These are phyloP conservation scores for Huntiella savannae DNA, from an alignment of 2,329 filamentous ascomycete species.

Conservation along the genomic window DNA sequence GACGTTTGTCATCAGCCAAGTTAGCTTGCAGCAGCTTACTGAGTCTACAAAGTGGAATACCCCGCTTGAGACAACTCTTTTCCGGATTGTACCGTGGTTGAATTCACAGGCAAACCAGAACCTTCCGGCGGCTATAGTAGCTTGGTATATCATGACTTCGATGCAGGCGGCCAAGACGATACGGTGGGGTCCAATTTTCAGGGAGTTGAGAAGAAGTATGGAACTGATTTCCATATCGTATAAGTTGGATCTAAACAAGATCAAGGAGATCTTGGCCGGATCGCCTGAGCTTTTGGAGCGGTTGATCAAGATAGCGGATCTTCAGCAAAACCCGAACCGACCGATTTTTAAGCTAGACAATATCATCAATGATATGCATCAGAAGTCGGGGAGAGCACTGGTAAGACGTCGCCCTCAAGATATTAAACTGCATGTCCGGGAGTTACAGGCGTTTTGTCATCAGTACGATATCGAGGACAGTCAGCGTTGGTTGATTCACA, in stretches of 20 bases:
- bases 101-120: neutral
- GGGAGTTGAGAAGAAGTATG: neutral
- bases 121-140: slow-evolving; percentile 5
- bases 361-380: neutral
- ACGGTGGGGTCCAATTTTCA: neutral
- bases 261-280: neutral
- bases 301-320: neutral
- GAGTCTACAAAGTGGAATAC: no score
- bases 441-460: slow-evolving; percentile 6
- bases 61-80: slow-evolving; percentile 1
- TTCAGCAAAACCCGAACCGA: neutral
- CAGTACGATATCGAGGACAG: neutral
- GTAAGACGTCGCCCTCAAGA: neutral
- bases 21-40: no score
- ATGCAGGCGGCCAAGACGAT: neutral
- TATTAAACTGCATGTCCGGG: neutral
- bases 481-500: no score
- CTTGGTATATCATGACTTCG: slow-evolving; percentile 9
- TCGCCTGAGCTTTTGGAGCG: neutral
- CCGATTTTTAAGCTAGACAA: neutral
- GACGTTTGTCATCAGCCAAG: neutral
- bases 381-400: neutral
- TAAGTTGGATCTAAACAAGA: neutral
- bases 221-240: no score
- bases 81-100: slow-evolving; percentile 3